A percentile compares a stretch with the other conserved stretches of the same genome.
Conservation (phyloP, 176 grass and related monocot species). For the Dendrocalamus sinicus region DNA sequence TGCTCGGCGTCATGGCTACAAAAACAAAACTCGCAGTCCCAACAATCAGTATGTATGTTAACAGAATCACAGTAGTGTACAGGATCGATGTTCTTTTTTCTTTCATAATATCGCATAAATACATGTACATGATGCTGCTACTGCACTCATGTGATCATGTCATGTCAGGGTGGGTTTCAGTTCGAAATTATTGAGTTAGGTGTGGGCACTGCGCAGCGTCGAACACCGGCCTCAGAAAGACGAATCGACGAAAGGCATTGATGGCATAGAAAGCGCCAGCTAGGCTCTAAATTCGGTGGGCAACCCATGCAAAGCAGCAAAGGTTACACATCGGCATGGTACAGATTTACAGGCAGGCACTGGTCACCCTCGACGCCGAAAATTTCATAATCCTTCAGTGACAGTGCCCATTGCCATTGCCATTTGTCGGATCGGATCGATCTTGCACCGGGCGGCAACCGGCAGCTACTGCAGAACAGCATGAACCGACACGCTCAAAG, state of each 20-base stretch:
- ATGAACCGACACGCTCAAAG: neutral
- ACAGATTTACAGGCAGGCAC: neutral
- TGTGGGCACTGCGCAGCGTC: neutral
- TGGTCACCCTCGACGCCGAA: neutral
- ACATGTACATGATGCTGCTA: neutral
- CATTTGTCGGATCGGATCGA: neutral
- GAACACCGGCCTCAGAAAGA: slow-evolving; percentile 8
- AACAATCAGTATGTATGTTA: neutral
- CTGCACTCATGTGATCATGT: neutral
- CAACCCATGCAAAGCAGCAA: neutral
- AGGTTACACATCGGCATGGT: neutral
- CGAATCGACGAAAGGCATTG: slow-evolving; percentile 31
- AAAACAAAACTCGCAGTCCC: neutral
- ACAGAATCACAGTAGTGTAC: neutral
- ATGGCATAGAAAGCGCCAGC: slow-evolving; percentile 33
- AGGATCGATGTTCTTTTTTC: neutral
- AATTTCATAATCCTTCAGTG: neutral
- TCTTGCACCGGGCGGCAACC: neutral
- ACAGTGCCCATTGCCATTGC: neutral
- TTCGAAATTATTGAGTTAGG: slow-evolving; percentile 44
- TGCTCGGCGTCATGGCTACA: neutral
- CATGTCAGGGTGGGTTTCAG: slow-evolving; percentile 43
- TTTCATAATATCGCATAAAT: slow-evolving; percentile 4
- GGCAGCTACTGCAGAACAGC: neutral
- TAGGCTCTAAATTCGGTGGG: neutral